These are phyloP conservation scores for Neltuma alba DNA, from an alignment of 306 rosid genomes.

Conservation along the genomic window DNA sequence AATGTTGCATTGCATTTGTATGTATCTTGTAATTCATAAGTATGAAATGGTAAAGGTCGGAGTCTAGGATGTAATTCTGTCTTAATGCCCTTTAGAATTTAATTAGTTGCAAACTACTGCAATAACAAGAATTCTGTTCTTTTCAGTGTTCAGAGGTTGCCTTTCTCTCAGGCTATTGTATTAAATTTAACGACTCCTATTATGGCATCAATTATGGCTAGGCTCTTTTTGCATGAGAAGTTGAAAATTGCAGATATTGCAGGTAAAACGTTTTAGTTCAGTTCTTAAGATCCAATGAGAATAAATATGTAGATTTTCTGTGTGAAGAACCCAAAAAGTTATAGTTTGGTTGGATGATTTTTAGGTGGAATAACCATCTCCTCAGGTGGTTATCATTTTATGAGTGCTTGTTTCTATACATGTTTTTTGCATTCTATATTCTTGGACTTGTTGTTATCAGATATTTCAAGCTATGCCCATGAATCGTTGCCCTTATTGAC, in stretches of 20 bases:
- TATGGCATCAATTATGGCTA: slow-evolving; percentile 73
- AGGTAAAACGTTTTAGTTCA: slow-evolving; percentile 43
- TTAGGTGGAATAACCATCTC: neutral
- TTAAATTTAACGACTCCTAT: slow-evolving; percentile 69
- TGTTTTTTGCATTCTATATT: neutral
- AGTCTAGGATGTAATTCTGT: neutral
- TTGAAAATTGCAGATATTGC: slow-evolving; percentile 66
- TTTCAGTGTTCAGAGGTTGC: slow-evolving; percentile 77
- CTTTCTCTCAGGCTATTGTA: slow-evolving; percentile 68
- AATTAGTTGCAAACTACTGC: neutral
- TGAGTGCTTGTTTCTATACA: neutral
- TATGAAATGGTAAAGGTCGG: neutral
- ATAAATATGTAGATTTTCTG: neutral
- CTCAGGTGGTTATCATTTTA: neutral
- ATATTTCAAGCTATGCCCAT: neutral
- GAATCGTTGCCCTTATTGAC: neutral
- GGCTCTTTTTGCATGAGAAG: slow-evolving; percentile 65
- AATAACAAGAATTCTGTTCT: slow-evolving; percentile 26
- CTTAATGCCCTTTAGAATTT: neutral
- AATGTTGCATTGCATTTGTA: slow-evolving; percentile 24
- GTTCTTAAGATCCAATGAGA: slow-evolving; percentile 6
- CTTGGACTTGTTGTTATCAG: neutral
- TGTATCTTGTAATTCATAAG: neutral
- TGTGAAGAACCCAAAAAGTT: neutral
- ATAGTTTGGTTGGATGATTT: neutral